Percentiles rank a stretch among this genome's conserved stretches.
phyloP scores from a whole-genome alignment of 2,329 filamentous ascomycete genomes.

The Phoma herbarum region DNA sequence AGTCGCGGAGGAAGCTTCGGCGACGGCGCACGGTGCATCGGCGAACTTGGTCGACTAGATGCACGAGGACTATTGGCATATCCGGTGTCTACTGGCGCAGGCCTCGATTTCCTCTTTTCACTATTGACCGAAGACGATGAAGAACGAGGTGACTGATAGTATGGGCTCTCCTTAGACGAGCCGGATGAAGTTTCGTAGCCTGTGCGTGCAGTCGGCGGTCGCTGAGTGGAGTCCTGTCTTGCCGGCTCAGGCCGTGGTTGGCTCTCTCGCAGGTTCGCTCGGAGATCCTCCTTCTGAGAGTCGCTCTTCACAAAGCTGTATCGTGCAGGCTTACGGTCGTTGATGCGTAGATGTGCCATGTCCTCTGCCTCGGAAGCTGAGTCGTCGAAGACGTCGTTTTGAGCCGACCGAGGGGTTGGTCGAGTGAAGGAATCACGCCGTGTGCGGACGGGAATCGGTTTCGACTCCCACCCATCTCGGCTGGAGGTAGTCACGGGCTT shows the following conservation, averaged over 20 bases:
- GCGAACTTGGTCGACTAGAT: conserved; percentile 40
- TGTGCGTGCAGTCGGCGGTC: conserved; percentile 26
- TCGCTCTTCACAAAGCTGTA: conserved; percentile 54
- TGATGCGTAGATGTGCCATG: conserved; percentile 37
- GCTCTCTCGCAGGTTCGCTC: conserved; percentile 37
- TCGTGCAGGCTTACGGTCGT: conserved; percentile 45
- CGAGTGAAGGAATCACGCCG: conserved; percentile 35
- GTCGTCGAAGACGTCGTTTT: conserved; percentile 42
- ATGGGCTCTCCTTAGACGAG: conserved; percentile 36
- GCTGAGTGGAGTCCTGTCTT: conserved; percentile 30
- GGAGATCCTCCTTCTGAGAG: conserved; percentile 45
- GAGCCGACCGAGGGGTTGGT: conserved; percentile 25
- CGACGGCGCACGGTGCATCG: conserved; percentile 34
- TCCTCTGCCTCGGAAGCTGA: conserved; percentile 43
- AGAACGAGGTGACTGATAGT: conserved; percentile 43
- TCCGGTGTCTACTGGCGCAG: conserved; percentile 30
- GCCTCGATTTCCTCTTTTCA: conserved; percentile 27
- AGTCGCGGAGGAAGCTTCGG: conserved; percentile 41
- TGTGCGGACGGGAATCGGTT: conserved; percentile 37
- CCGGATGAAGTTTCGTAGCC: conserved; percentile 31
- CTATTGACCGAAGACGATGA: conserved; percentile 44
- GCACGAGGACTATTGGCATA: conserved; percentile 31
- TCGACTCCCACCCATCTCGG: conserved; percentile 32
- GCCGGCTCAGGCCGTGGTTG: conserved; percentile 28
- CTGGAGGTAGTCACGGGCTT: conserved; percentile 37